A percentile compares a stretch with the other conserved stretches of the same genome.
Evolutionary conservation across 2,329 filamentous ascomycete genomes (phyloP).

Genomic region (Rhynchosporium secalis): DNA sequence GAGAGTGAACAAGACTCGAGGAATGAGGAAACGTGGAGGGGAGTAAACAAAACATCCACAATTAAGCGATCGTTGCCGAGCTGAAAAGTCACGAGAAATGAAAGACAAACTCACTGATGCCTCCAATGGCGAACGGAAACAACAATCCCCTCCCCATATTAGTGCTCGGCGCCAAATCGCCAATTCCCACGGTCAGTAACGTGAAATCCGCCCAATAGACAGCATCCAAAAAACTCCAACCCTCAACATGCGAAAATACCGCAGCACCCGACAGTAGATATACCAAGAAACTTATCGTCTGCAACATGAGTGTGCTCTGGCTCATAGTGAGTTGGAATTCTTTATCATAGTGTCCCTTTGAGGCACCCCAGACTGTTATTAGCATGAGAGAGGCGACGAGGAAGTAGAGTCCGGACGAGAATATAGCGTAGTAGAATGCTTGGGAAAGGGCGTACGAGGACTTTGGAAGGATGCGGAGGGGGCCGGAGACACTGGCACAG

Average conservation of each 20-base stretch:
- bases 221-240: slow-evolving; percentile 74
- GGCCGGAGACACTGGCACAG: slow-evolving; percentile 63
- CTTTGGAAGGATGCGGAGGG: slow-evolving; percentile 49
- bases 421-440: slow-evolving; percentile 84
- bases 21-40: too few relatives aligned
- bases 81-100: slow-evolving; percentile 52
- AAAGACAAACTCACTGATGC: slow-evolving; percentile 52
- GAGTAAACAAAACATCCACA: not conserved
- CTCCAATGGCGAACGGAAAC: slow-evolving; percentile 80
- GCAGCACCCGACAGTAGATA: slow-evolving; percentile 78
- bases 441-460: slow-evolving; percentile 68
- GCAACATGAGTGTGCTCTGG: slow-evolving; percentile 85
- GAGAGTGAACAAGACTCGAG: too few relatives aligned
- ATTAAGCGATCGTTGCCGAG: not conserved
- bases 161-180: slow-evolving; percentile 52
- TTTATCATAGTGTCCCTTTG: slow-evolving; percentile 67
- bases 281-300: slow-evolving; percentile 81
- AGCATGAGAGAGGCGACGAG: slow-evolving; percentile 74
- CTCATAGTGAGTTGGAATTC: slow-evolving; percentile 77
- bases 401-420: slow-evolving; percentile 75
- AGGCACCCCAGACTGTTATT: slow-evolving; percentile 77
- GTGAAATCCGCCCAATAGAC: slow-evolving; percentile 79
- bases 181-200: slow-evolving; percentile 64
- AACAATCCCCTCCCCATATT: slow-evolving; percentile 67
- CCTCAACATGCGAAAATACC: slow-evolving; percentile 71